A percentile compares a stretch with the other conserved stretches of the same genome.
Conservation (phyloP, 2,329 filamentous ascomycete genomes). For the Claviceps monticola region DNA sequence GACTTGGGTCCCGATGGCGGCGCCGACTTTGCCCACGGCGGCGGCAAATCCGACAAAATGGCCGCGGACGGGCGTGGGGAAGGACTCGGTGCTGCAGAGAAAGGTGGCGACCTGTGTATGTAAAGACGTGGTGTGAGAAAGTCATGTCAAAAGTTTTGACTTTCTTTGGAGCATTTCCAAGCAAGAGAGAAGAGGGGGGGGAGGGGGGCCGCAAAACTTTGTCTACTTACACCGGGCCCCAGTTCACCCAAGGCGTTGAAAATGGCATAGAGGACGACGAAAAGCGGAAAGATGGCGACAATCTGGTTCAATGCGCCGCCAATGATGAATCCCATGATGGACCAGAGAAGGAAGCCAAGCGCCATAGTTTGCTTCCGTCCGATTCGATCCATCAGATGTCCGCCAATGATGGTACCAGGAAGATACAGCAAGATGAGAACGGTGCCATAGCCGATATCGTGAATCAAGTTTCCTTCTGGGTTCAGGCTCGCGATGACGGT, state of each 20-base stretch:
- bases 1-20: conserved; percentile 35
- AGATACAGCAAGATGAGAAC: conserved; percentile 11
- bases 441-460: conserved; percentile 12
- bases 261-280: conserved; percentile 35
- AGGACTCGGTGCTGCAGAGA: conserved; percentile 22
- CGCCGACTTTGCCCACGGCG: conserved; percentile 36
- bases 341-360: conserved; percentile 12
- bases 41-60: conserved; percentile 37
- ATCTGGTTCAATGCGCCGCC: conserved; percentile 32
- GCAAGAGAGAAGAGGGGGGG: no score
- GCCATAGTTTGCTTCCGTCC: conserved; percentile 19
- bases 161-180: no score
- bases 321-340: conserved; percentile 33
- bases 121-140: no score
- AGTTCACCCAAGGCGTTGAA: not conserved
- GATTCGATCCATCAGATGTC: conserved; percentile 23
- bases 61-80: conserved; percentile 36
- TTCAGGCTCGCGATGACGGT: conserved; percentile 12
- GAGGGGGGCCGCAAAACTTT: not conserved
- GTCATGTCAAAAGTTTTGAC: no score
- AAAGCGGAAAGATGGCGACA: conserved; percentile 31
- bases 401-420: conserved; percentile 20
- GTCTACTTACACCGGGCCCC: not conserved
- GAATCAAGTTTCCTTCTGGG: conserved; percentile 9
- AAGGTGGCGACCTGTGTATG: conserved; percentile 13